phyloP scores from a whole-genome alignment of 345 rosid genomes.

The Erysimum cheiranthoides region DNA sequence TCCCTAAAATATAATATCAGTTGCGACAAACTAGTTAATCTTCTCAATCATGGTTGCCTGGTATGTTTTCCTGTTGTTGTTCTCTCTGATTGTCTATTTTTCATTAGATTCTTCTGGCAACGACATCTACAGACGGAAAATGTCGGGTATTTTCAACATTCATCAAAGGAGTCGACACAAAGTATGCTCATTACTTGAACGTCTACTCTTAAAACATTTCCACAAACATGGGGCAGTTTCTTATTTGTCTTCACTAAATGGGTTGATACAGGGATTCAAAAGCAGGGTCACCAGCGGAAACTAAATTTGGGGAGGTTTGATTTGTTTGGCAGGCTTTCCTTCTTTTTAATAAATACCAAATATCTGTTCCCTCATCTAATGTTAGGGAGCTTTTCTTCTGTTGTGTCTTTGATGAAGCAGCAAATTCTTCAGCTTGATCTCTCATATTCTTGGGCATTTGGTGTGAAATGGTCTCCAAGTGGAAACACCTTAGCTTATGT shows the following conservation, averaged over 20 bases:
- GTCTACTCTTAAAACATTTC: constrained; percentile 2
- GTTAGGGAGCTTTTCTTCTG: constrained; percentile 29
- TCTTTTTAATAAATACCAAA: background rate
- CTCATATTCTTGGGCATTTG: constrained; percentile 98
- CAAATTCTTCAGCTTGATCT: constrained; percentile 99
- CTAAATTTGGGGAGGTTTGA: constrained; percentile 96
- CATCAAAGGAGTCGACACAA: constrained; percentile 96
- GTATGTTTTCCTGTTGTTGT: constrained; percentile 1
- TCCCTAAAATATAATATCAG: background rate
- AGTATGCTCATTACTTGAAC: constrained; percentile 50
- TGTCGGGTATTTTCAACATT: constrained; percentile 95
- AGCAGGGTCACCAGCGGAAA: constrained; percentile 66
- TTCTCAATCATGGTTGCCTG: background rate
- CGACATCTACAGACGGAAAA: constrained; percentile 98
- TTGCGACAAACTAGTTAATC: constrained; percentile 13
- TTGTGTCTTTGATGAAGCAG: constrained; percentile 53
- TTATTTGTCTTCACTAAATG: constrained; percentile 37
- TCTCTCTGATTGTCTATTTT: constrained; percentile 29
- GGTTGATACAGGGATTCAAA: constrained; percentile 69
- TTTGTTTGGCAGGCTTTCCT: constrained; percentile 29
- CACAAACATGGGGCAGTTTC: constrained; percentile 24
- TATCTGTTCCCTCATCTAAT: constrained; percentile 17
- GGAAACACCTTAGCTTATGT: constrained; percentile 97
- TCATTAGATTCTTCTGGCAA: constrained; percentile 84
- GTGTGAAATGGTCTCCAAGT: constrained; percentile 98